Evolutionary conservation across 2,329 filamentous ascomycete species (phyloP).

Genomic region (Pseudogymnoascus sp.): DNA sequence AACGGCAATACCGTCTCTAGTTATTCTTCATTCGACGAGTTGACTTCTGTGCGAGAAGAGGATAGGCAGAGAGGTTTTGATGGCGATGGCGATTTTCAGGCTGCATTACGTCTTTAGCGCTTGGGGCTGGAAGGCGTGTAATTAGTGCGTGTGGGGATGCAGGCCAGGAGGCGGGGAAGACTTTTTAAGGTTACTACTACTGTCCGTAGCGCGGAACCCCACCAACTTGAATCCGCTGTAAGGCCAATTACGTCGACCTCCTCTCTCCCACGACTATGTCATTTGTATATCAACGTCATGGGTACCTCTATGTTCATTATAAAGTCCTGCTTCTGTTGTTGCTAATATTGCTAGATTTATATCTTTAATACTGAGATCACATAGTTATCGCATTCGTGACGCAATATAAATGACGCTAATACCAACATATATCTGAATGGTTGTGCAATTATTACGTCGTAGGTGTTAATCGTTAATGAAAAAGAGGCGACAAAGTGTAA

Average conservation of each 20-base stretch:
- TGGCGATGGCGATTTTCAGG: background rate
- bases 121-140: background rate
- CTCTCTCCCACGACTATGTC: background rate
- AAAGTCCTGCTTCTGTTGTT: background rate
- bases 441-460: constrained; percentile 8
- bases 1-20: background rate
- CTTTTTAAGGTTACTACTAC: background rate
- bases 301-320: background rate
- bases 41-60: background rate
- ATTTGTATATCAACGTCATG: constrained; percentile 1
- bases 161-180: background rate
- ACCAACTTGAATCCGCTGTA: background rate
- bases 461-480: background rate
- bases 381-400: background rate
- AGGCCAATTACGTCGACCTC: background rate
- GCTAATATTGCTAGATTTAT: background rate
- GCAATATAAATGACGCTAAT: background rate
- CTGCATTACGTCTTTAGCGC: background rate
- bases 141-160: background rate
- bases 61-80: background rate
- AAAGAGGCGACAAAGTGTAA: background rate
- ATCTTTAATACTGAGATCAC: background rate
- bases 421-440: background rate
- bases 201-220: background rate
- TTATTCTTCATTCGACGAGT: background rate